phyloP scores from a whole-genome alignment of 768 basidiomycete genomes.

The Mycena filopes region DNA sequence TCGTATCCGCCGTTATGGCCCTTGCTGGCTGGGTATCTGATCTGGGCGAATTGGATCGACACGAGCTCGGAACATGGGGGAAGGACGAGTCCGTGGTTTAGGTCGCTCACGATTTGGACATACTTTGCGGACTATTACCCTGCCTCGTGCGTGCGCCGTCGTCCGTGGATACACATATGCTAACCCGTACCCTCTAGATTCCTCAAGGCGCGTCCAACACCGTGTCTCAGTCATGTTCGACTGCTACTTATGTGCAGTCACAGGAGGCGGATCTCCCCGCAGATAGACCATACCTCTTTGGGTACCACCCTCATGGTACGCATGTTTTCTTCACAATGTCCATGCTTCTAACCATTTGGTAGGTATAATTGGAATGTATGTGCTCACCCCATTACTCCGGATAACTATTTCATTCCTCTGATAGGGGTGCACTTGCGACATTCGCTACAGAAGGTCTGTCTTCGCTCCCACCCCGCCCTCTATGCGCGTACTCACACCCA shows the following conservation, averaged over 20 bases:
- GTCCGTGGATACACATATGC: neutral
- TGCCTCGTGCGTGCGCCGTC: conserved; percentile 71
- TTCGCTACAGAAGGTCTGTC: conserved; percentile 89
- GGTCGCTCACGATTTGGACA: conserved; percentile 77
- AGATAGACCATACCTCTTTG: conserved; percentile 95
- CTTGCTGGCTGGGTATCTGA: conserved; percentile 74
- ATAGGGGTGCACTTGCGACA: conserved; percentile 93
- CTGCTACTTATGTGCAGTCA: conserved; percentile 10
- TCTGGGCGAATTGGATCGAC: conserved; percentile 86
- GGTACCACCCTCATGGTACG: conserved; percentile 97
- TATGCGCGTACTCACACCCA: neutral
- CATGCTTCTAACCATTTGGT: conserved; percentile 22
- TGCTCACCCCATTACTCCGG: conserved; percentile 15
- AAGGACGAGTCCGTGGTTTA: conserved; percentile 78
- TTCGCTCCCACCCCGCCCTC: neutral
- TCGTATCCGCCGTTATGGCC: conserved; percentile 94
- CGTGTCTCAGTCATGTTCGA: conserved; percentile 19
- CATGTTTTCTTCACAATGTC: conserved; percentile 1
- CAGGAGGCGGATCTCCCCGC: conserved; percentile 93
- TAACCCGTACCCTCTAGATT: conserved; percentile 47
- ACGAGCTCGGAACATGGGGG: conserved; percentile 79
- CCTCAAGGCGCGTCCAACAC: conserved; percentile 54
- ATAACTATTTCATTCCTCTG: conserved; percentile 5
- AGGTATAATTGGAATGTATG: conserved; percentile 99
- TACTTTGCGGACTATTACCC: conserved; percentile 96